A percentile compares a stretch with the other conserved stretches of the same genome.
phyloP scores from a whole-genome alignment of 495 filamentous ascomycete genomes.

The Ascodesmis nigricans region DNA sequence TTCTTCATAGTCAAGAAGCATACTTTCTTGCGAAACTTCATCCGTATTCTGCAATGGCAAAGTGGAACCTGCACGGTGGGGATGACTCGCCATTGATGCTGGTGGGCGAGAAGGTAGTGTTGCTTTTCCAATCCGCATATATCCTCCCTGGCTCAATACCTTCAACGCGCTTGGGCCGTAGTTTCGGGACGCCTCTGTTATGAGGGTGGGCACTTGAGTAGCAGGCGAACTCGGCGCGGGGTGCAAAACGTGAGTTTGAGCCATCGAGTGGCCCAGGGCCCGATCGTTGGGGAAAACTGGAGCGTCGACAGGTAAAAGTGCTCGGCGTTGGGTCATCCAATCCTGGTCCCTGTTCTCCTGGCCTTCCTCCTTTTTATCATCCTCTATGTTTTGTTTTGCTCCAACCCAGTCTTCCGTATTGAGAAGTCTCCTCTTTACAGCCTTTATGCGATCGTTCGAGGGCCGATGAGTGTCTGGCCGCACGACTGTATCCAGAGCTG shows the following conservation, averaged over 20 bases:
- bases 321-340: not conserved
- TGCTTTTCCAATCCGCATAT: slow-evolving; percentile 2
- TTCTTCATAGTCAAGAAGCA: not conserved
- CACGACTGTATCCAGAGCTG: no score
- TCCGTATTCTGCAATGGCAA: not conserved
- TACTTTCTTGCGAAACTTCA: not conserved
- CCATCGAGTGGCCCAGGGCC: not conserved
- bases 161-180: slow-evolving; percentile 1
- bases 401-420: slow-evolving; percentile 3
- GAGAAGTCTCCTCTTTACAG: not conserved
- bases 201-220: not conserved
- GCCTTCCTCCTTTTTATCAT: not conserved
- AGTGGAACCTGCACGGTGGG: no score
- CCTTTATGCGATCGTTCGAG: slow-evolving; percentile 1
- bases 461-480: no score
- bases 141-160: slow-evolving; percentile 2
- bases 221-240: not conserved
- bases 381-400: not conserved
- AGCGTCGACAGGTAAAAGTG: not conserved
- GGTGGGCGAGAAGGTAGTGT: not conserved
- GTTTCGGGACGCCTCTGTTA: slow-evolving; percentile 1
- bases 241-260: not conserved
- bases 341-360: not conserved
- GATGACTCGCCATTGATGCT: not conserved
- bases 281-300: not conserved